These are phyloP conservation scores for Hyphopichia homilentoma DNA, from an alignment of 805 yeast species.

Conservation along the genomic window DNA sequence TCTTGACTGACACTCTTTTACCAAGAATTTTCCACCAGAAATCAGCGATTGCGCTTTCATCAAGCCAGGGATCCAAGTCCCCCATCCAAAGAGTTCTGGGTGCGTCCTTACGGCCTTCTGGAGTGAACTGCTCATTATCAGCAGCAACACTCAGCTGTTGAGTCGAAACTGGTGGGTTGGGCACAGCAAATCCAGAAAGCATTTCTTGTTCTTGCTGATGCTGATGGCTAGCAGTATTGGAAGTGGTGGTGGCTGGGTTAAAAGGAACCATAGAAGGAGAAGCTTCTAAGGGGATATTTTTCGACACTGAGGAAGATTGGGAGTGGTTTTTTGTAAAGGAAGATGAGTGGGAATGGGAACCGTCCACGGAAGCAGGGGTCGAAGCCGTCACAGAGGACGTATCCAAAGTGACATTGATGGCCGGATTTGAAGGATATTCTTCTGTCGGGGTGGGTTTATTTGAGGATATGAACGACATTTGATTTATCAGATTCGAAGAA, in stretches of 20 bases:
- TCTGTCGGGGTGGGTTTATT: too few relatives aligned
- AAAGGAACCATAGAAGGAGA: slow-evolving; percentile 1
- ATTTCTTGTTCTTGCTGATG: slow-evolving; percentile 43
- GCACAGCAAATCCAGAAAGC: slow-evolving; percentile 34
- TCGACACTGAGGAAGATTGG: too few relatives aligned
- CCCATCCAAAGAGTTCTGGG: slow-evolving; percentile 90
- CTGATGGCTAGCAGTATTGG: slow-evolving; percentile 36
- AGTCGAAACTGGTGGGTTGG: slow-evolving; percentile 39
- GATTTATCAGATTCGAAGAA: too few relatives aligned
- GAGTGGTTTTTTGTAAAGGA: too few relatives aligned
- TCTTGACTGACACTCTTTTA: slow-evolving; percentile 59
- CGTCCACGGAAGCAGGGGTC: too few relatives aligned
- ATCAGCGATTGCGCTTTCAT: slow-evolving; percentile 51
- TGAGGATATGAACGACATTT: too few relatives aligned
- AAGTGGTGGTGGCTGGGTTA: slow-evolving; percentile 12
- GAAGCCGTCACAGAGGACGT: too few relatives aligned
- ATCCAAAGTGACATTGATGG: too few relatives aligned
- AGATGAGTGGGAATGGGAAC: too few relatives aligned
- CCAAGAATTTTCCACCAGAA: slow-evolving; percentile 58
- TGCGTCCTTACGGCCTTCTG: slow-evolving; percentile 22
- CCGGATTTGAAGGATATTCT: too few relatives aligned
- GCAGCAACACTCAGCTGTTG: slow-evolving; percentile 33
- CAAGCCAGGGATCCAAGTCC: slow-evolving; percentile 76
- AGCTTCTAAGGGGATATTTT: slow-evolving; percentile 1
- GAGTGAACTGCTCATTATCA: slow-evolving; percentile 8